A percentile compares a stretch with the other conserved stretches of the same genome.
phyloP scores from a whole-genome alignment of 2,329 filamentous ascomycete species.

The Epichloe baconii region DNA sequence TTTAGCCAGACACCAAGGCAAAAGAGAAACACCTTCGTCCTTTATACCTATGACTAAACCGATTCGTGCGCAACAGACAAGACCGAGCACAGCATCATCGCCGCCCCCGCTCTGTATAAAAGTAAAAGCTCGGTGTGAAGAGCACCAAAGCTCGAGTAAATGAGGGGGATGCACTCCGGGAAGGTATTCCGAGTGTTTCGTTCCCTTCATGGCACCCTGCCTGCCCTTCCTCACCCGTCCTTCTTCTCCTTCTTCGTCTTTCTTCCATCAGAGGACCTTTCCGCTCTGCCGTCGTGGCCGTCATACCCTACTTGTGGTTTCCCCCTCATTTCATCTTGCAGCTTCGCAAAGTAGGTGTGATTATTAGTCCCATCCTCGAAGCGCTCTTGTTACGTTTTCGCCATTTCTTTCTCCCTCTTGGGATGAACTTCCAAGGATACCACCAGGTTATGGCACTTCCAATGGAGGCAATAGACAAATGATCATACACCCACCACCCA shows the following conservation, averaged over 20 bases:
- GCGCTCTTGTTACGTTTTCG: neutral
- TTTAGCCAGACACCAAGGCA: neutral
- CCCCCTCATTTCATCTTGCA: neutral
- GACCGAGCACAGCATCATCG: slow-evolving; percentile 7
- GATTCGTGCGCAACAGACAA: slow-evolving; percentile 8
- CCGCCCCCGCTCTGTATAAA: neutral
- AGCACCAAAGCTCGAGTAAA: neutral
- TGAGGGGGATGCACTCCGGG: neutral
- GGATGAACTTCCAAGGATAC: neutral
- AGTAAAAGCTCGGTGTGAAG: too few relatives aligned
- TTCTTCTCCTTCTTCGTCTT: neutral
- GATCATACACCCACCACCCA: slow-evolving; percentile 2
- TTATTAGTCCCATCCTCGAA: neutral
- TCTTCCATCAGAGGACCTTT: neutral
- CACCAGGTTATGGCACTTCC: neutral
- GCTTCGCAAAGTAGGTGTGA: neutral
- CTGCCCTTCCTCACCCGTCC: neutral
- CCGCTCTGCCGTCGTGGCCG: neutral
- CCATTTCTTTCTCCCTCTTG: neutral
- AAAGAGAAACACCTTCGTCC: neutral
- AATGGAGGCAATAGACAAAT: neutral
- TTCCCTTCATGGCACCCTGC: neutral
- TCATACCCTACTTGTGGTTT: neutral
- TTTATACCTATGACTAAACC: neutral
- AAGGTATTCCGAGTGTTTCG: neutral